Evolutionary conservation across 768 basidiomycete genomes (phyloP), one percentile per base, ranked within the genome.

Genomic region (Cystobasidiopsis lactophilus): DNA sequence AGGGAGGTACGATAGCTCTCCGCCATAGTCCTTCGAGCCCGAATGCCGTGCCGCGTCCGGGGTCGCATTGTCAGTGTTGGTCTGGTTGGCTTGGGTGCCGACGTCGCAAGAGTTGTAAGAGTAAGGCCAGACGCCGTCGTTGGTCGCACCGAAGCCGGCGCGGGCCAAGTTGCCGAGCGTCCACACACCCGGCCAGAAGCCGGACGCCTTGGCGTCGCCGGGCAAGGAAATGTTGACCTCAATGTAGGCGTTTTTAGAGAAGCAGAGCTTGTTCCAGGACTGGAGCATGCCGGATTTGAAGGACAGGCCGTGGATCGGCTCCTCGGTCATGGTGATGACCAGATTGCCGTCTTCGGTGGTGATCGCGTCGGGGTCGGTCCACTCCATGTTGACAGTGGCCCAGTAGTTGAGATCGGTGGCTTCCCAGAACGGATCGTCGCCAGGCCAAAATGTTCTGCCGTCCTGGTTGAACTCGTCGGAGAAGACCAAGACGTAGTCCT

Each of bases 221-320:
- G 62, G 60, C 2, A 63, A 46, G 3, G 53, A 57, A n/a, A 62
- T 44, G 55, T 52, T 50, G 24, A 67, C 67, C 66, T 67, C 93
- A 52, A 95, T 70, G 63, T 88, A 86, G 2, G 85, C 86, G 0
- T 85, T 85, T 16, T 78, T 89, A 68, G 88, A 93, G 68, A 89
- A 91, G 68, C 89, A 96, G 51, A 93, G 67, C 67, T 93, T 85
- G 68, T 93, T 91, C 88, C 89, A 93, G 13, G 78, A 74, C 59
- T 80, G 77, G 10, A 88, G 68, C 77, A 62, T 67, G 71, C 80
- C 85, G 52, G 66, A 77, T 68, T 77, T 59, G 65, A 82, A 96
- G 65, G 88, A 82, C 54, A 96, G 72, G 59, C 83, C 74, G 63
- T 93, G 79, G 53, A 71, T 79, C 21, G 55, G 63, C 75, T 81